Percentiles rank a stretch among this genome's conserved stretches.
phyloP scores from a whole-genome alignment of 352 stramenopile genomes.

The Phytophthora hibernalis region DNA sequence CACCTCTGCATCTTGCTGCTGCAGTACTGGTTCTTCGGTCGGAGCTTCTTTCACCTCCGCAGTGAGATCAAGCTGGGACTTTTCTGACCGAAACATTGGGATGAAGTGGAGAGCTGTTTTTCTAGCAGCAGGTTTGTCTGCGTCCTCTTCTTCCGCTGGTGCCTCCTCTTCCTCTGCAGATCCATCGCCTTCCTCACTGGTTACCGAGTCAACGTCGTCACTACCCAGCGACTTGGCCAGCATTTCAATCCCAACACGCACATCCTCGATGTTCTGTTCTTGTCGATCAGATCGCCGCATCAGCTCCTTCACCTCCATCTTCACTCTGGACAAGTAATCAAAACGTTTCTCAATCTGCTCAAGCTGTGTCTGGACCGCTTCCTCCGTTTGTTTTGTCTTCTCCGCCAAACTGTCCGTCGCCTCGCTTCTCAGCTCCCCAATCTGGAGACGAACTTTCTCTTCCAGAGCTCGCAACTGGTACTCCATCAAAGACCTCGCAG shows the following conservation, averaged over 20 bases:
- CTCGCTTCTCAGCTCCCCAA: slow-evolving; percentile 27
- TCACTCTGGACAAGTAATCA: slow-evolving; percentile 72
- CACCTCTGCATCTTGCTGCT: slow-evolving; percentile 3
- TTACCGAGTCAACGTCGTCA: slow-evolving; percentile 67
- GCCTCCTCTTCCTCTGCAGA: neutral
- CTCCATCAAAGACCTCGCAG: slow-evolving; percentile 32
- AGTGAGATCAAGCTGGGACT: slow-evolving; percentile 1
- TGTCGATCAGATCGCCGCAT: slow-evolving; percentile 61
- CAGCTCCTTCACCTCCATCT: slow-evolving; percentile 81
- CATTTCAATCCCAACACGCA: slow-evolving; percentile 63
- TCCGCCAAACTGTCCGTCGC: slow-evolving; percentile 28
- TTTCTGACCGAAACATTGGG: slow-evolving; percentile 15
- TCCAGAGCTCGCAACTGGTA: slow-evolving; percentile 37
- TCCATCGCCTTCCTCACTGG: slow-evolving; percentile 27
- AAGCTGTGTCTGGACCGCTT: slow-evolving; percentile 51
- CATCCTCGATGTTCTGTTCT: slow-evolving; percentile 67
- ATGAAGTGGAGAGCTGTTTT: slow-evolving; percentile 20
- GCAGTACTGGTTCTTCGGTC: neutral
- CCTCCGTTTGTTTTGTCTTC: slow-evolving; percentile 47
- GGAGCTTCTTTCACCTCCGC: neutral
- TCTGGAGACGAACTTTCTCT: slow-evolving; percentile 36
- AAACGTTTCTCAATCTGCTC: slow-evolving; percentile 79
- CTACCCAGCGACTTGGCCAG: slow-evolving; percentile 70
- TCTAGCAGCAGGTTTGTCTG: neutral
- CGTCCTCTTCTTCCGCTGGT: slow-evolving; percentile 7